phyloP scores from a whole-genome alignment of 2,329 filamentous ascomycete species.

The Penicillium digitatum region DNA sequence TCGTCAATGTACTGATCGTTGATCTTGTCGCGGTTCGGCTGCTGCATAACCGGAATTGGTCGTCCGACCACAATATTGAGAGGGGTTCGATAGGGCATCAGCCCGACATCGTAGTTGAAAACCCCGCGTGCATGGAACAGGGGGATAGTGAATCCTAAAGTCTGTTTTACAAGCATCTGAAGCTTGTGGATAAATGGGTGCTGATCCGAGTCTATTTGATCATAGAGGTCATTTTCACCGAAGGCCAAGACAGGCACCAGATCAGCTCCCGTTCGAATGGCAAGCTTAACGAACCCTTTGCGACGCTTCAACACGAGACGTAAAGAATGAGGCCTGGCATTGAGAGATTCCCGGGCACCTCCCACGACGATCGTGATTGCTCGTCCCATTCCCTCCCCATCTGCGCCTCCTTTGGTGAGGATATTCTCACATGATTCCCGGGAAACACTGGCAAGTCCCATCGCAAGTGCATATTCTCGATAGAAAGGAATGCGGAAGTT shows the following conservation, averaged over 20 bases:
- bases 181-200: conserved; percentile 76
- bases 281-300: conserved; percentile 92
- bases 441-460: conserved; percentile 85
- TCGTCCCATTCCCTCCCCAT: conserved; percentile 82
- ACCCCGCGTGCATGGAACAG: conserved; percentile 86
- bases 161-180: conserved; percentile 78
- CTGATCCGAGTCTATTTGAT: conserved; percentile 72
- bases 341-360: conserved; percentile 85
- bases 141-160: conserved; percentile 88
- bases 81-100: conserved; percentile 87
- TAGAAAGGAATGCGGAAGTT: conserved; percentile 95
- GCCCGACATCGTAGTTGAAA: conserved; percentile 95
- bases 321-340: conserved; percentile 73
- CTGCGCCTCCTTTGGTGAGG: conserved; percentile 70
- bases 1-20: conserved; percentile 72
- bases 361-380: conserved; percentile 95
- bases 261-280: conserved; percentile 86
- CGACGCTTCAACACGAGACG: conserved; percentile 75
- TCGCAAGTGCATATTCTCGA: conserved; percentile 84
- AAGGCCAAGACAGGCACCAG: conserved; percentile 89
- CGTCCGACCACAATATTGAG: conserved; percentile 86
- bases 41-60: conserved; percentile 67
- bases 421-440: conserved; percentile 89
- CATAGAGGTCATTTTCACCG: conserved; percentile 94
- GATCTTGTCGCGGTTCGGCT: conserved; percentile 57